phyloP scores from a whole-genome alignment of 2,329 filamentous ascomycete species.

The Fusarium abutilonis region DNA sequence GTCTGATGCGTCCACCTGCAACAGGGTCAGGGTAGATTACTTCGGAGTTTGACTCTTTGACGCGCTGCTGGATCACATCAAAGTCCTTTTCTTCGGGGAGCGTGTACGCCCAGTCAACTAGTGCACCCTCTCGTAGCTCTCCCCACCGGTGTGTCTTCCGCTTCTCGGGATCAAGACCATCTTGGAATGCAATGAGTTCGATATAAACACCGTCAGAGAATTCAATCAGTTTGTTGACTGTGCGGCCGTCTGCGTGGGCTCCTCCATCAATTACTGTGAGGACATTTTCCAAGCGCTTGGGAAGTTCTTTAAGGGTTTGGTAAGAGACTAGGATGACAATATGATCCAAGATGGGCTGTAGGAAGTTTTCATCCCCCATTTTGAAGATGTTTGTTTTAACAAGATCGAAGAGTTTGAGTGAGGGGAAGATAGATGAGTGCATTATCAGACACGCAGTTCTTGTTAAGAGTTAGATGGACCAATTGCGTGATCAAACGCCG shows the following conservation, averaged over 20 bases:
- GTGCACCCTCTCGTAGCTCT: constrained; percentile 10
- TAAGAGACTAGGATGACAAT: constrained; percentile 27
- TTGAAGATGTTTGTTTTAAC: fast-evolving
- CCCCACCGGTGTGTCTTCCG: constrained; percentile 31
- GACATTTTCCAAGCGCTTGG: constrained; percentile 2
- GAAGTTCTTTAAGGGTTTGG: constrained; percentile 14
- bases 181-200: constrained; percentile 32
- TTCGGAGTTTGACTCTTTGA: background rate
- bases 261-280: constrained; percentile 30
- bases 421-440: background rate
- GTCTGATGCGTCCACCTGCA: constrained; percentile 23
- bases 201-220: constrained; percentile 30
- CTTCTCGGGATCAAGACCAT: constrained; percentile 13
- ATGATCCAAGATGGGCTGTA: constrained; percentile 21
- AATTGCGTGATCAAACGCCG: constrained; percentile 22
- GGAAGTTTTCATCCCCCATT: background rate
- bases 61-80: constrained; percentile 1
- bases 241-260: constrained; percentile 22
- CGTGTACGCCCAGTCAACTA: constrained; percentile 33
- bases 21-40: constrained; percentile 2
- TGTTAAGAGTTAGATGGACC: background rate
- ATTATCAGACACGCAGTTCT: background rate
- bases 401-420: background rate
- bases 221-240: constrained; percentile 23
- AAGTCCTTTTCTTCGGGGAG: constrained; percentile 19